Conservation (phyloP, 495 filamentous ascomycete genomes). For the Friedmanniomyces endolithicus region DNA sequence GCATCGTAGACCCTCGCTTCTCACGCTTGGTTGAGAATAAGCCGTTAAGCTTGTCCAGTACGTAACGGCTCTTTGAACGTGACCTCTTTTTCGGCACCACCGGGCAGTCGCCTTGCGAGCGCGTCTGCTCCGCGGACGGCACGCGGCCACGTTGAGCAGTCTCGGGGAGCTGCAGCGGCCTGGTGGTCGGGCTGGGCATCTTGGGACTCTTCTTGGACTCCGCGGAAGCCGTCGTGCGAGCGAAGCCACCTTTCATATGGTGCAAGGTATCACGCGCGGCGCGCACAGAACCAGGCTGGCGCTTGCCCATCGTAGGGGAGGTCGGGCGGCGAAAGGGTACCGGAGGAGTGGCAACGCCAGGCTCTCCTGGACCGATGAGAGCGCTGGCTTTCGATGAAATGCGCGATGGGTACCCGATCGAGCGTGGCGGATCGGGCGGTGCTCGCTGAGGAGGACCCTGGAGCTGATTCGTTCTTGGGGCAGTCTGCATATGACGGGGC, state of each 20-base stretch:
- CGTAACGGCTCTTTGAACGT: constrained; percentile 14
- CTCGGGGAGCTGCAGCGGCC: neutral
- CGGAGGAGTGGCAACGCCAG: neutral
- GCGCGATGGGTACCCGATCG: constrained; percentile 17
- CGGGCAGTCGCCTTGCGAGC: neutral
- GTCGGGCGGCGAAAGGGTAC: neutral
- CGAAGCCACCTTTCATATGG: neutral
- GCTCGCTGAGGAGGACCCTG: neutral
- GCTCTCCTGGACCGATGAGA: constrained; percentile 1
- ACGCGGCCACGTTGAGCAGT: constrained; percentile 2
- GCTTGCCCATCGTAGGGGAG: constrained; percentile 8
- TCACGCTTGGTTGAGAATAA: constrained; percentile 14
- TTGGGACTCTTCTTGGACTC: constrained; percentile 10
- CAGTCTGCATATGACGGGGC: neutral
- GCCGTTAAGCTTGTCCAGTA: constrained; percentile 17
- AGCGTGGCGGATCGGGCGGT: constrained; percentile 1
- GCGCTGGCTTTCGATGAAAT: constrained; percentile 2
- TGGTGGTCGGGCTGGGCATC: constrained; percentile 6
- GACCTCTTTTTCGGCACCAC: constrained; percentile 1
- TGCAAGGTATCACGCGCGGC: constrained; percentile 9
- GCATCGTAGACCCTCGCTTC: neutral
- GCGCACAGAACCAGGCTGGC: constrained; percentile 11
- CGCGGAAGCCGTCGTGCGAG: constrained; percentile 5
- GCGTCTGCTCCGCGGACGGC: neutral
- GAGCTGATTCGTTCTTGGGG: neutral